These are phyloP conservation scores for Alternaria conjuncta DNA, from an alignment of 2,329 filamentous ascomycete species.

Conservation along the genomic window DNA sequence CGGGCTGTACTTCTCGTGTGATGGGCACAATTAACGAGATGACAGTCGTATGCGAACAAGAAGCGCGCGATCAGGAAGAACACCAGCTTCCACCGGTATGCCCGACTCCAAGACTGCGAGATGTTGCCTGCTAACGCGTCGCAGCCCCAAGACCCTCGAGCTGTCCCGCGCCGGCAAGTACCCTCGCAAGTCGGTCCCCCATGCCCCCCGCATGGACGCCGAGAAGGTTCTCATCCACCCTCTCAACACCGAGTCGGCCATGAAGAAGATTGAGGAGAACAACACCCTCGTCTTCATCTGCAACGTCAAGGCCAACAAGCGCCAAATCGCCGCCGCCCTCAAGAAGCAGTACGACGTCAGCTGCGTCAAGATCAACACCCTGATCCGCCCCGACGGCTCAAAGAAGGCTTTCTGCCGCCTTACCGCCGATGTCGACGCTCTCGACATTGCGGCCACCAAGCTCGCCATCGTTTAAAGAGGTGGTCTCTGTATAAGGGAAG, in stretches of 20 bases:
- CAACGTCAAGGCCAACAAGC: constrained; percentile 92
- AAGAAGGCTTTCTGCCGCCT: constrained; percentile 99
- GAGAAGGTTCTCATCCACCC: constrained; percentile 97
- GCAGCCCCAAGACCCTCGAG: constrained; percentile 84
- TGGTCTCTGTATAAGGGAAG: constrained; percentile 21
- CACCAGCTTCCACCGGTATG: constrained; percentile 87
- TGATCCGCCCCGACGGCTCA: constrained; percentile 94
- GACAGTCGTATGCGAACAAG: constrained; percentile 78
- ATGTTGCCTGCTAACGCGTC: constrained; percentile 5
- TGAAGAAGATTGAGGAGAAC: constrained; percentile 99
- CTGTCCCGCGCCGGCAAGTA: constrained; percentile 92
- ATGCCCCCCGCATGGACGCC: constrained; percentile 90
- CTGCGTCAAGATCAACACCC: constrained; percentile 98
- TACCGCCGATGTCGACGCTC: constrained; percentile 94
- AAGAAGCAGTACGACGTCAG: constrained; percentile 99
- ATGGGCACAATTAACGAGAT: constrained; percentile 49
- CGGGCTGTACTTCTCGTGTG: constrained; percentile 55
- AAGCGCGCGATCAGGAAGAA: constrained; percentile 87
- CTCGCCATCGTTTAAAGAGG: constrained; percentile 86
- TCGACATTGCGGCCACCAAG: constrained; percentile 99
- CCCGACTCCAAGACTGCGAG: neutral
- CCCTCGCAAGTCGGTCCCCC: constrained; percentile 92
- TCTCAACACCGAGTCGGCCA: constrained; percentile 98
- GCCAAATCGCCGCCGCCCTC: constrained; percentile 96
- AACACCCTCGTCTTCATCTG: constrained; percentile 99